phyloP scores from a whole-genome alignment of 2,329 filamentous ascomycete species.

The Ophiostoma australiae region DNA sequence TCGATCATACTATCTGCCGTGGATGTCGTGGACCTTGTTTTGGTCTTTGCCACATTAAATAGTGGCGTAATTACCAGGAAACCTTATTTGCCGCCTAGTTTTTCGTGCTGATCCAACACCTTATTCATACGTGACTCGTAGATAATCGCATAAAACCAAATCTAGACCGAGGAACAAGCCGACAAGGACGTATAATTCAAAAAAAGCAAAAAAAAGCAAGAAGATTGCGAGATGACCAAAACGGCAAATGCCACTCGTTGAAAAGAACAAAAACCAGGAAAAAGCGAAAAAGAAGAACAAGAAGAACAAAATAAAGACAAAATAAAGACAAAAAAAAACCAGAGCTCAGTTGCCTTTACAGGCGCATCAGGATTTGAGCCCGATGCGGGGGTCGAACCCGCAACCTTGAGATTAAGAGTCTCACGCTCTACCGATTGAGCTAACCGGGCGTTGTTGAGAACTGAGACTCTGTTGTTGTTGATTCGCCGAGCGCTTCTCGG shows the following conservation, averaged over 20 bases:
- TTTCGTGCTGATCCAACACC: background rate
- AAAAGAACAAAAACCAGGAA: background rate
- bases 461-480: slow-evolving; percentile 9
- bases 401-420: slow-evolving; percentile 53
- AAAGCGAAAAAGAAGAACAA: background rate
- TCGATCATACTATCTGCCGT: background rate
- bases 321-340: background rate
- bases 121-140: too few species aligned
- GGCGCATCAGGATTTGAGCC: slow-evolving; percentile 41
- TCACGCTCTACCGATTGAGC: slow-evolving; percentile 70
- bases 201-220: background rate
- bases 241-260: background rate
- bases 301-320: background rate
- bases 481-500: background rate
- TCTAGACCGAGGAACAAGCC: too few species aligned
- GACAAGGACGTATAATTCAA: background rate
- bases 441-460: slow-evolving; percentile 45
- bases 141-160: too few species aligned
- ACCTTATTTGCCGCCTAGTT: background rate
- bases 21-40: background rate
- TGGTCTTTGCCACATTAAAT: background rate
- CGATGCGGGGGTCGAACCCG: slow-evolving; percentile 44
- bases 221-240: background rate
- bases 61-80: background rate
- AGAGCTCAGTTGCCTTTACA: slow-evolving; percentile 7